Evolutionary conservation across 441 rosid species (phyloP), one percentile per base, ranked within the genome.

Genomic region (Populus hybrid): DNA sequence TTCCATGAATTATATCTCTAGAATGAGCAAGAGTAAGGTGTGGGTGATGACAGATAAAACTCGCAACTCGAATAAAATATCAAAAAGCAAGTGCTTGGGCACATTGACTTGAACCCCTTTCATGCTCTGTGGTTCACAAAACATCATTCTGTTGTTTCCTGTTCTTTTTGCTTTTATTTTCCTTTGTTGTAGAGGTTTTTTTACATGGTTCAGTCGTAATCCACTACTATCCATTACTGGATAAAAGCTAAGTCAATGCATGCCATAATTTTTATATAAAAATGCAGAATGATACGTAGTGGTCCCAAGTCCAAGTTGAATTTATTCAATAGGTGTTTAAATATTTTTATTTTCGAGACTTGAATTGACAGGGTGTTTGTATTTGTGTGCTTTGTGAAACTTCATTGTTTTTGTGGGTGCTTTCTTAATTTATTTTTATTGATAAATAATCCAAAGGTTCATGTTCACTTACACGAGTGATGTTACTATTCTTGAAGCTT

Each of bases 71-170:
- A 73, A 63, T 70, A 28, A 68, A 46, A 46, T 46, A 46, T 46
- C 20, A 14, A 14, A 46, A 46, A 6, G 57, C 57, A 46, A 46
- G 57, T 46, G 57, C 57, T 46, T 14, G 7, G 57, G 57, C 57
- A 46, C 57, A 46, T 46, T 46, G 57, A 36, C 42, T 71, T 81
- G 75, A 70, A 20, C 71, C 36, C 76, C 26, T 23, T 63, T 28
- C 81, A 57, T 73, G 46, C 7, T 73, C 46, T 14, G 16, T 68
- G 67, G 70, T 72, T 69, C 50, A 10, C 34, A 75, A 21, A 80
- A 36, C 35, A 38, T 5, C 10, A 20, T 36, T 24, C 66, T 35
- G 42, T 21, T 71, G 20, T 36, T 61, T 67, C 69, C n/a, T 57
- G 30, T n/a, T 36, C 32, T 20, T 24, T 35, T 40, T 30, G 32